phyloP scores from a whole-genome alignment of 495 filamentous ascomycete species.

The Geopyxis carbonaria region DNA sequence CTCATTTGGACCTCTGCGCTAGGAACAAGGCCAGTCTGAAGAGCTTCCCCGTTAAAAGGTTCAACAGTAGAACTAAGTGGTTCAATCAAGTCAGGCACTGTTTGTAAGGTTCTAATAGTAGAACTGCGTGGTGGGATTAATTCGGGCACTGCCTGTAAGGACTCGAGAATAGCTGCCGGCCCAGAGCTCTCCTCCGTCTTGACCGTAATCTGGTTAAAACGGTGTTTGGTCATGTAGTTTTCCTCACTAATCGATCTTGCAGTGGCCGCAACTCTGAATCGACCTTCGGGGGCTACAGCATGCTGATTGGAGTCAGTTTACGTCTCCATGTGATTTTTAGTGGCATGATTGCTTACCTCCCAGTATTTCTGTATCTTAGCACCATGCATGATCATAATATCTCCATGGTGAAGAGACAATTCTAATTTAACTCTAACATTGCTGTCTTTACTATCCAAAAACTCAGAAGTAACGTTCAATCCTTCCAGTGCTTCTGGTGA shows the following conservation, averaged over 20 bases:
- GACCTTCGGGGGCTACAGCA: constrained; percentile 14
- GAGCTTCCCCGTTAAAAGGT: too few relatives aligned
- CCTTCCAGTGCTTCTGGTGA: constrained; percentile 28
- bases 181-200: too few relatives aligned
- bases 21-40: too few relatives aligned
- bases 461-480: constrained; percentile 26
- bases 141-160: too few relatives aligned
- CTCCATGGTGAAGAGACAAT: constrained; percentile 49
- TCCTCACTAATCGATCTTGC: constrained; percentile 14
- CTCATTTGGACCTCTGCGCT: too few relatives aligned
- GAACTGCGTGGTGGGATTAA: too few relatives aligned
- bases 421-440: constrained; percentile 22
- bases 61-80: too few relatives aligned
- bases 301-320: constrained; percentile 12
- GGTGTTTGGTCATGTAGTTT: constrained; percentile 1
- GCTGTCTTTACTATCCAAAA: constrained; percentile 26
- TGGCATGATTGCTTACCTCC: constrained; percentile 37
- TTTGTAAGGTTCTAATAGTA: too few relatives aligned
- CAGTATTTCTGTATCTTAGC: constrained; percentile 50
- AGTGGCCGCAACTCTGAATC: constrained; percentile 23
- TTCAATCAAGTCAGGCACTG: too few relatives aligned
- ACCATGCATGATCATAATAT: constrained; percentile 72
- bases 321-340: neutral
- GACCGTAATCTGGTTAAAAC: too few relatives aligned
- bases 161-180: too few relatives aligned